Evolutionary conservation across 1,284 basidiomycete species (phyloP), one percentile per base, ranked within the genome.

Genomic region (Xanthoconium separans): DNA sequence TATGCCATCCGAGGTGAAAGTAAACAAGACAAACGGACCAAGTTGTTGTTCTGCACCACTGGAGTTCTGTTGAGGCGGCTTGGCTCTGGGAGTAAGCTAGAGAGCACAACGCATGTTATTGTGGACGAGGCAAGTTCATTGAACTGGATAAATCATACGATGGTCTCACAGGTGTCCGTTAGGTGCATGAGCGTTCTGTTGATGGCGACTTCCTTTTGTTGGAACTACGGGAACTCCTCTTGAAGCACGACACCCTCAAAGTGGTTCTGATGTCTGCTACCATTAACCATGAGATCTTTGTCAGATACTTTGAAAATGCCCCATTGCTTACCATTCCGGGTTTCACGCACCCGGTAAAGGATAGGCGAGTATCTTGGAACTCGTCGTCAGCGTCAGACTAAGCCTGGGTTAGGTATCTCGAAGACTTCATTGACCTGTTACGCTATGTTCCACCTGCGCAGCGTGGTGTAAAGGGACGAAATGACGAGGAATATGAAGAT

Each of bases 1-100:
- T 97, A 97, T 64, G 85, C 89, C 2, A 95, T 97, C 56, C 83
- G 94, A 50, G 95, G 95, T n/a, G 93, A 97, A 71, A 84, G 83
- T 33, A 89, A 84, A 56, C 81, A 86, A 29, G 76, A 75, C 7
- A 74, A 76, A 20, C 78, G 79, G 34, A 94, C 91, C 2, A 87
- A 90, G 60, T 71, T 97, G 8, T 73, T 96, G 16, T 98, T 97
- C 66, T 94, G 93, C 64, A 98, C 95, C 0, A 98, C 93, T 4
- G 95, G 95, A 75, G 89, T 98, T 37, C 82, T 95, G 2, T 78
- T 98, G 33, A 79, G 93, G 51, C 81, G 93, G 13, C 73, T 98
- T 8, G 82, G 84, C n/a, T 77, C 78, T 12, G 93, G 93, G 45
- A 84, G 91, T 39, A 81, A 81, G 51, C 73, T 98, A 16, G 69